Conservation (phyloP, 1,284 basidiomycete species). For the Lentinus polychrous region DNA sequence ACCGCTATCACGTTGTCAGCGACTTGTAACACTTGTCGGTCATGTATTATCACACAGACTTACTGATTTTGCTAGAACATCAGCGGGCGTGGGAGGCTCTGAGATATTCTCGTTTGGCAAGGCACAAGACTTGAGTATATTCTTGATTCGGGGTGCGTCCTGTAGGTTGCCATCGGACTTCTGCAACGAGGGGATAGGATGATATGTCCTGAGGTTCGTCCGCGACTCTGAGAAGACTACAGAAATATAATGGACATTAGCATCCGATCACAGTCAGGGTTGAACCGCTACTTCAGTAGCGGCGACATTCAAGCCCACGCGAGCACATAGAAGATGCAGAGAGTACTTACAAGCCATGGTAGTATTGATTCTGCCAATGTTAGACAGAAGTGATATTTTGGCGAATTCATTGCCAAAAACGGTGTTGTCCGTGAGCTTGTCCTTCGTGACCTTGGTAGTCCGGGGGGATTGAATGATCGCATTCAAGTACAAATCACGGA, state of each 20-base stretch:
- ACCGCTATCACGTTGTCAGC: conserved; percentile 28
- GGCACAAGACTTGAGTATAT: conserved; percentile 27
- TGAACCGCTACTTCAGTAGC: neutral
- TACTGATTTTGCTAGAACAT: conserved; percentile 23
- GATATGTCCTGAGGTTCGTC: conserved; percentile 64
- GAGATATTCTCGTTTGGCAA: conserved; percentile 20
- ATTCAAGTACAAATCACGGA: conserved; percentile 81
- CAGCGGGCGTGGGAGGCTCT: conserved; percentile 19
- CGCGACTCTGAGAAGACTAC: conserved; percentile 61
- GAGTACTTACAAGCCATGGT: conserved; percentile 79
- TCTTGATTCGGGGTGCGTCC: conserved; percentile 63
- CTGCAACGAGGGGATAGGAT: conserved; percentile 64
- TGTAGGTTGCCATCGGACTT: conserved; percentile 60
- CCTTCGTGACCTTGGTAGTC: conserved; percentile 82
- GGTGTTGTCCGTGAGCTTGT: conserved; percentile 77
- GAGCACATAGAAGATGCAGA: conserved; percentile 1
- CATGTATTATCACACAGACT: conserved; percentile 9
- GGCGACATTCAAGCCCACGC: neutral
- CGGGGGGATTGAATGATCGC: conserved; percentile 73
- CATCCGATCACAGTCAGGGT: conserved; percentile 7
- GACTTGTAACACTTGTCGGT: conserved; percentile 8
- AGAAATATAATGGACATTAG: conserved; percentile 2
- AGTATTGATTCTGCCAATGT: conserved; percentile 91
- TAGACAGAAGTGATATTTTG: conserved; percentile 82
- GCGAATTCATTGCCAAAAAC: conserved; percentile 78